Conservation (phyloP, 805 yeast species). For the Wickerhamomyces sydowiorum region DNA sequence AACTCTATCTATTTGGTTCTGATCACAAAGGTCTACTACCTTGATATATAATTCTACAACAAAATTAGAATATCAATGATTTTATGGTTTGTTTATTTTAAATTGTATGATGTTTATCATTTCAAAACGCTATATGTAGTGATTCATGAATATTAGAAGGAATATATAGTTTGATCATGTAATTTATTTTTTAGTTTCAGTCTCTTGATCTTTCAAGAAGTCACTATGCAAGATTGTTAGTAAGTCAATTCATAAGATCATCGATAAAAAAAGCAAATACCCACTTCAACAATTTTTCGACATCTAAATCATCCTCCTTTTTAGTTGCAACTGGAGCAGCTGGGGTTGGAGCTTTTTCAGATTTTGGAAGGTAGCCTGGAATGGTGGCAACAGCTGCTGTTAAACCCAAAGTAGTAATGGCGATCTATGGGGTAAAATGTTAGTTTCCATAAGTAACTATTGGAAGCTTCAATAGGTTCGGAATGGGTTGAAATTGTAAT, state of each 20-base stretch:
- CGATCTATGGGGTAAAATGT: constrained; percentile 22
- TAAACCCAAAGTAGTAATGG: constrained; percentile 25
- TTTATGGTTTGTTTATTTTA: too few species aligned
- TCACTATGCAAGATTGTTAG: constrained; percentile 14
- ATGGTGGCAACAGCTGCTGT: constrained; percentile 27
- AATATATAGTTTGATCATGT: not conserved
- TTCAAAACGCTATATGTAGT: too few species aligned
- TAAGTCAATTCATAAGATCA: not conserved
- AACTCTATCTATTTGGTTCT: too few species aligned
- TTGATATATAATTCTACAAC: too few species aligned
- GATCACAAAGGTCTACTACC: too few species aligned
- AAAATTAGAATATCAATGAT: too few species aligned
- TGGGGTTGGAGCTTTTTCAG: constrained; percentile 20
- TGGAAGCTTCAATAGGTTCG: too few species aligned
- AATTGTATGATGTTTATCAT: too few species aligned
- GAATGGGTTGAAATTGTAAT: too few species aligned
- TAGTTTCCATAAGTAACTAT: too few species aligned
- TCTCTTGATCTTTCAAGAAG: constrained; percentile 24
- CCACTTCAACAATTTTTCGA: constrained; percentile 26
- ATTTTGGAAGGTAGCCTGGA: constrained; percentile 13
- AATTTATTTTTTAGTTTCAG: not conserved
- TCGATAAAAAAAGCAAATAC: constrained; percentile 5
- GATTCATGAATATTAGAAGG: too few species aligned
- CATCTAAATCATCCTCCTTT: constrained; percentile 25
- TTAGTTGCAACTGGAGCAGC: constrained; percentile 16